phyloP scores from a whole-genome alignment of 2,329 filamentous ascomycete genomes.

The Scytalidium lignicola region DNA sequence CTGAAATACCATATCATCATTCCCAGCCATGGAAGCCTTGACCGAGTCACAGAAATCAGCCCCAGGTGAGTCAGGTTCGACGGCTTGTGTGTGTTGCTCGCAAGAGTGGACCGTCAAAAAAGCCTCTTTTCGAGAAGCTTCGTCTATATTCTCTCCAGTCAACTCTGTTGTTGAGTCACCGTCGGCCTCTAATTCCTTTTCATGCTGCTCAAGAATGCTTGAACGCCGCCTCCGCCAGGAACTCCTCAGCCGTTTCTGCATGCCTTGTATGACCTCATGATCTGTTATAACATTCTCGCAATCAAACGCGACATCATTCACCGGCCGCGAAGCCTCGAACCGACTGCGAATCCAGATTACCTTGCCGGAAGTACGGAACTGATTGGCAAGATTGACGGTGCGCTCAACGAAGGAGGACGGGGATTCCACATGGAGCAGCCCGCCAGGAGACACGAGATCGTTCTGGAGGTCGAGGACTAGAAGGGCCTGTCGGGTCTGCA shows the following conservation, averaged over 20 bases:
- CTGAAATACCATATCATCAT: conserved; percentile 42
- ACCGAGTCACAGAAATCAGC: conserved; percentile 39
- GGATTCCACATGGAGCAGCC: conserved; percentile 63
- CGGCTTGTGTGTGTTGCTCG: conserved; percentile 31
- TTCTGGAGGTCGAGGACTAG: conserved; percentile 85
- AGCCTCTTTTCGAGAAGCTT: conserved; percentile 15
- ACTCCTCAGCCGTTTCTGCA: conserved; percentile 1
- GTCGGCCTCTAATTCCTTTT: conserved; percentile 10
- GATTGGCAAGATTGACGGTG: conserved; percentile 59
- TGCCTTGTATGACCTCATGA: conserved; percentile 12
- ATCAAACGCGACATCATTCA: conserved; percentile 36
- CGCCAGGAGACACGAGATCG: conserved; percentile 70
- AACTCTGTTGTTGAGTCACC: conserved; percentile 1
- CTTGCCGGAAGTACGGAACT: conserved; percentile 67
- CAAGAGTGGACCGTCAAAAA: conserved; percentile 21
- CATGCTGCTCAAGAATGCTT: conserved; percentile 10
- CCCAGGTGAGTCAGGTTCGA: conserved; percentile 40
- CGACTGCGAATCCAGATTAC: conserved; percentile 83
- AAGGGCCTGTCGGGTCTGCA: conserved; percentile 63
- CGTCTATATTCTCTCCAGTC: conserved; percentile 3
- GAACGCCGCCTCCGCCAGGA: conserved; percentile 4
- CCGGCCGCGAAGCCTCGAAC: conserved; percentile 58
- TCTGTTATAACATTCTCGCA: conserved; percentile 28
- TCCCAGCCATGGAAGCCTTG: conserved; percentile 36
- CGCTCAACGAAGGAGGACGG: conserved; percentile 58